Evolutionary conservation across 2,329 filamentous ascomycete genomes (phyloP).

Genomic region (Pezicula rhizophila): DNA sequence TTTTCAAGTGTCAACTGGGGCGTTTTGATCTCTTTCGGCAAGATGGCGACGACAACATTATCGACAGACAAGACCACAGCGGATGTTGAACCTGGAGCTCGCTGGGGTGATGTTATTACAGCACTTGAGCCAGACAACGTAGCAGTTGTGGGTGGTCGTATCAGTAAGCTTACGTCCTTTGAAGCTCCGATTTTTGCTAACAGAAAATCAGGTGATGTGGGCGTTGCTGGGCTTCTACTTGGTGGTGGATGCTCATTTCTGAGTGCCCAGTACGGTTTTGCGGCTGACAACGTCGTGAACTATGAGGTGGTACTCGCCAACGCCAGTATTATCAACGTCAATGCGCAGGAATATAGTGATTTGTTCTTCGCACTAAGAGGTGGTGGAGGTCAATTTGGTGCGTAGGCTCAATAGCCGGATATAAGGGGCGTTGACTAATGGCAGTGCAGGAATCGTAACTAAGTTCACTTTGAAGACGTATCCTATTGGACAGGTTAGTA

Average conservation of each 20-base stretch:
- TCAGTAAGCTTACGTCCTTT: neutral
- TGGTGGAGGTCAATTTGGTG: conserved; percentile 21
- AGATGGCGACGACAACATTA: neutral
- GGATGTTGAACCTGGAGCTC: neutral
- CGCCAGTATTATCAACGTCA: conserved; percentile 16
- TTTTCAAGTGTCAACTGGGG: neutral
- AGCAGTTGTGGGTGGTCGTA: neutral
- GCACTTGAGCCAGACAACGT: neutral
- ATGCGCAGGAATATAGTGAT: conserved; percentile 12
- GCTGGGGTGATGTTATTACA: neutral
- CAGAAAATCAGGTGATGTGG: conserved; percentile 26
- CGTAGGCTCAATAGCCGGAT: conserved; percentile 18
- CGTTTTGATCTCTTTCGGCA: neutral
- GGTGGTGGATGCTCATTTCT: conserved; percentile 19
- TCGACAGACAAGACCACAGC: neutral
- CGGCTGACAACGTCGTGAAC: conserved; percentile 39
- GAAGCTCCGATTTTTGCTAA: conserved; percentile 13
- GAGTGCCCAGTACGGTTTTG: conserved; percentile 36
- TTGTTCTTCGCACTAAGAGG: conserved; percentile 21
- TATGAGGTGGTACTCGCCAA: conserved; percentile 32
- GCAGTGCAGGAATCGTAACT: conserved; percentile 27
- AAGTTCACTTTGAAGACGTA: conserved; percentile 27
- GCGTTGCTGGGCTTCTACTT: conserved; percentile 37
- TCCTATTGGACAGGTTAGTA: conserved; percentile 24
- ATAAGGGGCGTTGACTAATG: conserved; percentile 17